These are phyloP conservation scores for Botrytis aclada DNA, from an alignment of 2,329 filamentous ascomycete species.

Conservation along the genomic window DNA sequence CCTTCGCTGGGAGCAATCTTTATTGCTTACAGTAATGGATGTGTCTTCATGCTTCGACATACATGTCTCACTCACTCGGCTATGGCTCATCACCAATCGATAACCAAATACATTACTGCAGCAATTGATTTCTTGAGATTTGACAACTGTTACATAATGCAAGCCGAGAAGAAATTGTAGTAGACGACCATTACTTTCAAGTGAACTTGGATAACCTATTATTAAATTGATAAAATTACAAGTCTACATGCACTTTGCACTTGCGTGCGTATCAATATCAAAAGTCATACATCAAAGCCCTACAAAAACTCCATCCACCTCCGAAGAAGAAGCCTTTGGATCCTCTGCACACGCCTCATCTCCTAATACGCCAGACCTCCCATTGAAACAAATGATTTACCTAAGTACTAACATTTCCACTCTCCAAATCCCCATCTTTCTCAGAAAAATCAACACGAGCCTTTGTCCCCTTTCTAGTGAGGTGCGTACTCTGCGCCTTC, in stretches of 20 bases:
- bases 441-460: background rate
- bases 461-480: background rate
- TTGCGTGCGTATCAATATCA: background rate
- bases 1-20: background rate
- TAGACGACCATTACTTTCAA: background rate
- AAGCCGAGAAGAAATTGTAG: background rate
- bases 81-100: background rate
- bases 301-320: background rate
- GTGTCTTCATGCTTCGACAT: background rate
- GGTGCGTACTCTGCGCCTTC: background rate
- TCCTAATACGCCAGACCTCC: background rate
- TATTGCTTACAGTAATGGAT: background rate
- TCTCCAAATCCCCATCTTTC: constrained; percentile 1
- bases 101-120: background rate
- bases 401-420: background rate
- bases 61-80: background rate
- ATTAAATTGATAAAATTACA: background rate
- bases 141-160: background rate
- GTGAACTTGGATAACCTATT: too few species aligned
- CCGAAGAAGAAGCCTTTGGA: background rate
- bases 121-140: background rate
- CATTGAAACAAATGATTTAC: background rate
- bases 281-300: background rate
- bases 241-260: background rate
- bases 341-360: background rate